Evolutionary conservation across 148 eudicot genomes (phyloP), one percentile per base, ranked within the genome.

Genomic region (Pharnaceum exiguum): DNA sequence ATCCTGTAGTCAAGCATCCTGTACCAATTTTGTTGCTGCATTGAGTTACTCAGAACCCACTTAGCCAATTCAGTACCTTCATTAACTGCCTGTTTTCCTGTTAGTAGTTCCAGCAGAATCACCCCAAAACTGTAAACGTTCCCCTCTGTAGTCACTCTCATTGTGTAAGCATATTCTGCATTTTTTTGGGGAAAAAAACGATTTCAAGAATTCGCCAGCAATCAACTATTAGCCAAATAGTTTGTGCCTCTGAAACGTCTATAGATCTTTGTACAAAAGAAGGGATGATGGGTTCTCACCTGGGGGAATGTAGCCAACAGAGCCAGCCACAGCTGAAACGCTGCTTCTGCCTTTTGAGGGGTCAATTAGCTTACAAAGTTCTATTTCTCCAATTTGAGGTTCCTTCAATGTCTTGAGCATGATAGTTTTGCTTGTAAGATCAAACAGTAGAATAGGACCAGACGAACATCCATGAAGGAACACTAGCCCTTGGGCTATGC

Each of bases 151-250:
- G 97, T 90, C 33, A 87, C 75, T 79, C 93, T 81, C 95, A 90
- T 90, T 22, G 95, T 84, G 82, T 87, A 90, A 25, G 95, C 97
- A 61, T 90, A 90, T 66, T 90, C 95, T 90, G 93, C 70, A 71
- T n/a, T n/a, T n/a, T n/a, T n/a, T n/a, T n/a, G n/a, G n/a, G n/a
- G n/a, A n/a, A n/a, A n/a, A n/a, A n/a, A n/a, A n/a, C n/a, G n/a
- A n/a, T n/a, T n/a, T n/a, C n/a, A n/a, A n/a, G n/a, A n/a, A n/a
- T n/a, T n/a, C n/a, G n/a, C n/a, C n/a, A n/a, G n/a, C n/a, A n/a
- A n/a, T n/a, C n/a, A n/a, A n/a, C n/a, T n/a, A n/a, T n/a, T n/a
- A n/a, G n/a, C n/a, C n/a, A n/a, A n/a, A n/a, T n/a, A n/a, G n/a
- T n/a, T n/a, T n/a, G n/a, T n/a, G n/a, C n/a, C n/a, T n/a, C n/a